Conservation (phyloP, 2,329 filamentous ascomycete species). For the Tolypocladium ophioglossoides region DNA sequence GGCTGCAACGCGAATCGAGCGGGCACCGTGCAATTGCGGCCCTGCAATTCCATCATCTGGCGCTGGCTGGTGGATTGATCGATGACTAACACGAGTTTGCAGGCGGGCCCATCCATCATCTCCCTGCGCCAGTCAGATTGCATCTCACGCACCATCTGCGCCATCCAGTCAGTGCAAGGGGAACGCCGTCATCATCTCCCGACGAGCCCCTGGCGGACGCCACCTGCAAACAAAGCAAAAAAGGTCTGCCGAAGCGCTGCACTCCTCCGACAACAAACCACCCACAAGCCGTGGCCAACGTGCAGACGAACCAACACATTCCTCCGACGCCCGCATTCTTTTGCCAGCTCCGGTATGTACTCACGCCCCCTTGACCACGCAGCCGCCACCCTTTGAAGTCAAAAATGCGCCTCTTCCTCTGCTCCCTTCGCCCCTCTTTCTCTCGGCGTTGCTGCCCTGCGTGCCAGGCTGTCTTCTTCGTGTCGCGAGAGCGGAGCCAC, state of each 20-base stretch:
- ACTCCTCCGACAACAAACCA: background rate
- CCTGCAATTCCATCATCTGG: background rate
- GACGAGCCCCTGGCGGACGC: background rate
- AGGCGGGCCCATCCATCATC: background rate
- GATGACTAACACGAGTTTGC: background rate
- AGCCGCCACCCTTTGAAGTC: background rate
- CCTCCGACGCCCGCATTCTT: background rate
- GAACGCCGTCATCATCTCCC: background rate
- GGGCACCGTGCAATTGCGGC: background rate
- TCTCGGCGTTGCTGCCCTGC: background rate
- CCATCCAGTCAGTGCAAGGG: background rate
- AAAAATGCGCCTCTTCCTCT: background rate
- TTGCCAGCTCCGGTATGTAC: background rate
- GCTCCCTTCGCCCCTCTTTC: no score
- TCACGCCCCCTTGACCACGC: background rate
- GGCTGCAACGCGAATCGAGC: background rate
- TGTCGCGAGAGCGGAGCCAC: background rate
- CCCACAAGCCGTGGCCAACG: background rate
- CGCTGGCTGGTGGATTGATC: background rate
- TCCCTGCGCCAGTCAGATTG: background rate
- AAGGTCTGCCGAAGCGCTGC: background rate
- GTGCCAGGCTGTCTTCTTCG: background rate
- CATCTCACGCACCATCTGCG: background rate
- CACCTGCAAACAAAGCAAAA: background rate
- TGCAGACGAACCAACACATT: background rate